Percentiles rank a stretch among this genome's conserved stretches.
Evolutionary conservation across 2,329 filamentous ascomycete species (phyloP).

Genomic region (Neurospora sp.): DNA sequence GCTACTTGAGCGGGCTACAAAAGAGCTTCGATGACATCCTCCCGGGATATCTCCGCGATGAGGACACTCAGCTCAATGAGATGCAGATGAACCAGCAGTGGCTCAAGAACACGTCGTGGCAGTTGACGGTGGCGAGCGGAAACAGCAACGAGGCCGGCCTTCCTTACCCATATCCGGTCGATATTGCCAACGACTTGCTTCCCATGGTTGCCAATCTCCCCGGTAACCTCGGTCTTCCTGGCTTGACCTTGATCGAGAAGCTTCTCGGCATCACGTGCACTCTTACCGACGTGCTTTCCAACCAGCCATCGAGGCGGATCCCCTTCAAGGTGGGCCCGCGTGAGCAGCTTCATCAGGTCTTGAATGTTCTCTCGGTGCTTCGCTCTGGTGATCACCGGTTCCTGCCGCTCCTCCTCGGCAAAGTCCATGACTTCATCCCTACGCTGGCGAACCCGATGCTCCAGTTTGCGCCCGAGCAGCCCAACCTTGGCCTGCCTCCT

Average conservation of each 20-base stretch:
- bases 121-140: constrained; percentile 46
- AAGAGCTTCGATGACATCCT: constrained; percentile 50
- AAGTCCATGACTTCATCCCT: constrained; percentile 63
- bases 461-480: constrained; percentile 45
- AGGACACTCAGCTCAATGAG: constrained; percentile 44
- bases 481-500: constrained; percentile 12
- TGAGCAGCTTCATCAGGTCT: constrained; percentile 62
- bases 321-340: constrained; percentile 58
- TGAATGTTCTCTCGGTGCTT: constrained; percentile 57
- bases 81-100: constrained; percentile 52
- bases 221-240: constrained; percentile 63
- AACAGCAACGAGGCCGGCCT: constrained; percentile 39
- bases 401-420: constrained; percentile 64
- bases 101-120: constrained; percentile 55
- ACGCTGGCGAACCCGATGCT: constrained; percentile 50
- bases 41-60: constrained; percentile 39
- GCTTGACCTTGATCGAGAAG: constrained; percentile 69
- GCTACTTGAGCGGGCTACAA: constrained; percentile 48
- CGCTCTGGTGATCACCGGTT: constrained; percentile 70
- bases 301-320: constrained; percentile 48
- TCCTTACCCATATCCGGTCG: constrained; percentile 53
- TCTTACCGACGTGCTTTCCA: constrained; percentile 61
- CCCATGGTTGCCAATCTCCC: constrained; percentile 63
- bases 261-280: constrained; percentile 67
- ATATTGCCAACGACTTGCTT: constrained; percentile 53